Evolutionary conservation across 768 basidiomycete genomes (phyloP), one percentile per base, ranked within the genome.

Genomic region (Suillus subluteus): DNA sequence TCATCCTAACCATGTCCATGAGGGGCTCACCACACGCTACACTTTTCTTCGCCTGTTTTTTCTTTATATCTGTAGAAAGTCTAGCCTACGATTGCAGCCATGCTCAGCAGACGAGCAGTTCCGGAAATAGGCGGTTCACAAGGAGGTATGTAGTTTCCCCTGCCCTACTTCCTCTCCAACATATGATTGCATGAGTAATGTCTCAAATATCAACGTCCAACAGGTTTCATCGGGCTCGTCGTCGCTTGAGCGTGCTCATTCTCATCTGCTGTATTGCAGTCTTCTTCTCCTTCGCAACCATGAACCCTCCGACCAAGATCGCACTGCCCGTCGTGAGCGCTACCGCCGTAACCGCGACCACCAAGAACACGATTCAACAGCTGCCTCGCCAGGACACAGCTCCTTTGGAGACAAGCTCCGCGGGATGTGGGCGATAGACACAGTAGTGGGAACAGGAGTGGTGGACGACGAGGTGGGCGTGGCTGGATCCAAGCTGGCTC

Each of bases 151-250:
- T 71, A 30, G 6, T 65, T 8, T 32, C 35, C 11, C 18, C n/a
- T 43, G 26, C 23, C 2, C 18, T 30, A 11, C 26, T 16, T 41
- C n/a, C 23, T 35, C 37, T 21, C 26, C 18, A n/a, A 23, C 52
- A 44, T 37, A 26, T 26, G 13, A 69, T 50, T 32, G 9, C 38
- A 44, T 18, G 21, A 26, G 38, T 61, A 38, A 62, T 37, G n/a
- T 63, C n/a, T 48, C 26, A 21, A 21, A 65, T 46, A 65, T 63
- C 37, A 32, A 48, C 32, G 69, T 46, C 67, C 64, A 59, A 63
- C 68, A 84, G 89, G 83, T 13, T 92, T 91, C 78, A 83, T 91
- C 69, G 86, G 78, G 4, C 76, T 91, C 46, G 80, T 91, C 48
- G 84, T 90, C 44, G 74, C 79, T 55, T 92, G 50, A 78, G 80